A percentile compares a stretch with the other conserved stretches of the same genome.
Conservation (phyloP, 2,329 filamentous ascomycete genomes). For the Xylaria sp. region DNA sequence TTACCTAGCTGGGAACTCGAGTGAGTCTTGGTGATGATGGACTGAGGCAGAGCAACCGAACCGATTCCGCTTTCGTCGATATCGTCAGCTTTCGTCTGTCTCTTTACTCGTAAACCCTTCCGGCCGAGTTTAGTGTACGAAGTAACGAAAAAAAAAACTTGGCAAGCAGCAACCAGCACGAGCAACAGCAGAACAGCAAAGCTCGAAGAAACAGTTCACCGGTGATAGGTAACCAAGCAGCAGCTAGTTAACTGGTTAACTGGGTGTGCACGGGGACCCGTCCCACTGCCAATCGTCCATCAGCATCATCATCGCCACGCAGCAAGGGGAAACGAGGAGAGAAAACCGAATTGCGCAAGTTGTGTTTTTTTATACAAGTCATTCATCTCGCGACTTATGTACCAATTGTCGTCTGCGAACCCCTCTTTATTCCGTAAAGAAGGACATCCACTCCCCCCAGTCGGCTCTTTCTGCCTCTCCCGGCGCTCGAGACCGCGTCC, state of each 20-base stretch:
- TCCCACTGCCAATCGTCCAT: background rate
- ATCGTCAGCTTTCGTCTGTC: background rate
- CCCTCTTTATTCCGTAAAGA: background rate
- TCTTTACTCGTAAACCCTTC: background rate
- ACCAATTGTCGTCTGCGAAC: background rate
- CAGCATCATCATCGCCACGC: too few relatives aligned
- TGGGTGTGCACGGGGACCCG: background rate
- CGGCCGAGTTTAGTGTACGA: background rate
- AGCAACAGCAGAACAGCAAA: too few relatives aligned
- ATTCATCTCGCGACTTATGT: background rate
- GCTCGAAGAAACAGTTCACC: background rate
- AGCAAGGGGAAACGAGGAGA: background rate
- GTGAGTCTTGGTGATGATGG: background rate
- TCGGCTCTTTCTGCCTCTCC: background rate
- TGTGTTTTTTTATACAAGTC: background rate
- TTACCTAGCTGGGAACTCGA: background rate
- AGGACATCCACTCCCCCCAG: background rate
- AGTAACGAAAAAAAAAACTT: background rate
- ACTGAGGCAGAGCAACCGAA: background rate
- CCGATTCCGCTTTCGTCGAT: background rate
- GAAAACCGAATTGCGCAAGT: background rate
- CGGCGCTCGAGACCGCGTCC: background rate
- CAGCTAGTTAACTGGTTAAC: too few relatives aligned
- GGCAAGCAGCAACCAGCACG: background rate
- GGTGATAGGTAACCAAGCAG: background rate